Percentiles rank a stretch among this genome's conserved stretches.
Conservation (phyloP, 1,139 yeast species). For the Nakaseomyces bracarensis region DNA sequence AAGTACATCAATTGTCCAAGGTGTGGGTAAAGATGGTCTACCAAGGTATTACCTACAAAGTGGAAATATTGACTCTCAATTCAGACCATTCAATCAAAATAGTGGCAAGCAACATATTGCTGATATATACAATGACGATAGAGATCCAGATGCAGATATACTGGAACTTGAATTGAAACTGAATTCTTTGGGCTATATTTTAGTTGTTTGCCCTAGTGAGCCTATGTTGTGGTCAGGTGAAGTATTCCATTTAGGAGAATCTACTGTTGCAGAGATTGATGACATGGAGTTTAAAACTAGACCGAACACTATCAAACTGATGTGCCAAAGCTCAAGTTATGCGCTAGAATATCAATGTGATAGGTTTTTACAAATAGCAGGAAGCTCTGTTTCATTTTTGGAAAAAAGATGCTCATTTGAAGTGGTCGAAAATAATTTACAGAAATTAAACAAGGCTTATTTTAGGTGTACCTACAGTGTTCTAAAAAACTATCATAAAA, state of each 20-base stretch:
- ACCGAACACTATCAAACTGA: constrained; percentile 63
- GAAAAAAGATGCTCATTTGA: constrained; percentile 68
- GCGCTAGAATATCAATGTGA: constrained; percentile 39
- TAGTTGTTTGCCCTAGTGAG: constrained; percentile 71
- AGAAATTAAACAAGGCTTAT: constrained; percentile 56
- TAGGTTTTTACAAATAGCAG: constrained; percentile 46
- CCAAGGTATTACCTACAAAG: constrained; percentile 22
- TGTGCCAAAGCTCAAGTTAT: constrained; percentile 54
- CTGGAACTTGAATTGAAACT: constrained; percentile 23
- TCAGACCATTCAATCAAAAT: constrained; percentile 12
- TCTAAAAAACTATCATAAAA: constrained; percentile 52
- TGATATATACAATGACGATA: constrained; percentile 14
- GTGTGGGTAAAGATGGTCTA: constrained; percentile 21
- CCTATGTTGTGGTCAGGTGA: constrained; percentile 91
- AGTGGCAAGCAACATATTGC: constrained; percentile 9
- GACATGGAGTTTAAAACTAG: constrained; percentile 38
- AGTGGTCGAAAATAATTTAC: constrained; percentile 66
- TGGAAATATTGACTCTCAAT: constrained; percentile 16
- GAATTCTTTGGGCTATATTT: constrained; percentile 47
- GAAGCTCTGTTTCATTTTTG: constrained; percentile 42
- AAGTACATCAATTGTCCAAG: constrained; percentile 21
- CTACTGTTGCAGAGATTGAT: constrained; percentile 20
- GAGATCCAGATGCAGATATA: constrained; percentile 33
- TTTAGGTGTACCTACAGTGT: constrained; percentile 63
- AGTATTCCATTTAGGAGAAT: constrained; percentile 44